Percentiles rank a stretch among this genome's conserved stretches.
Conservation (phyloP, 2,329 filamentous ascomycete genomes). For the Monilinia fructigena region DNA sequence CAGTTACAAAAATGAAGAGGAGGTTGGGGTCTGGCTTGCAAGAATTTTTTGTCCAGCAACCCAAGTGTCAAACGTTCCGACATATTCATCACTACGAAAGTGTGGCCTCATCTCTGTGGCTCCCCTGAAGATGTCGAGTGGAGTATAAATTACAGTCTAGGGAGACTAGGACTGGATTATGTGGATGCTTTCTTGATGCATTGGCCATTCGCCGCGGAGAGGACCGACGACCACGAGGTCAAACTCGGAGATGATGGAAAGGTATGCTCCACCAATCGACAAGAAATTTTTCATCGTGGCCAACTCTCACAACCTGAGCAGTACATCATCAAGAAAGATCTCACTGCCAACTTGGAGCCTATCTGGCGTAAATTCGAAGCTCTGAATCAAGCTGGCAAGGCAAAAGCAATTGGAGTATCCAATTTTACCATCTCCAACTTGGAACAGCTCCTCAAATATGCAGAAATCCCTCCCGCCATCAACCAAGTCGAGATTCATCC, state of each 20-base stretch:
- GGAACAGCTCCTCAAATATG: constrained; percentile 50
- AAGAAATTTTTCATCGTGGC: constrained; percentile 20
- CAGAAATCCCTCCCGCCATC: constrained; percentile 49
- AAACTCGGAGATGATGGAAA: constrained; percentile 52
- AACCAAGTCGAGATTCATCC: constrained; percentile 70
- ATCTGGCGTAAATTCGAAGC: constrained; percentile 74
- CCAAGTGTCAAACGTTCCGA: constrained; percentile 57
- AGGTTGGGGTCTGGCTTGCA: constrained; percentile 76
- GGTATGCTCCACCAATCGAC: constrained; percentile 37
- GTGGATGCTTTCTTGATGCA: constrained; percentile 80
- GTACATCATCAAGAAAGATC: constrained; percentile 60
- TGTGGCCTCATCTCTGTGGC: constrained; percentile 63
- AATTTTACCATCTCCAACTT: constrained; percentile 57
- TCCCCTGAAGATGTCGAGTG: constrained; percentile 59
- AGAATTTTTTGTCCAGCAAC: constrained; percentile 59
- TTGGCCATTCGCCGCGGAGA: constrained; percentile 79
- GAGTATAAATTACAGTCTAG: constrained; percentile 68
- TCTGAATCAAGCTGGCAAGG: constrained; percentile 58
- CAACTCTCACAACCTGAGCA: constrained; percentile 29
- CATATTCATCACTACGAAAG: constrained; percentile 38
- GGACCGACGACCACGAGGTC: constrained; percentile 63
- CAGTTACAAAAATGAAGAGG: constrained; percentile 72
- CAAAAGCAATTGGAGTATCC: constrained; percentile 56
- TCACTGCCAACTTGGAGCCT: constrained; percentile 62
- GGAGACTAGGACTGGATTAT: constrained; percentile 72